A percentile compares a stretch with the other conserved stretches of the same genome.
phyloP scores from a whole-genome alignment of 768 basidiomycete species.

The Rhizopogon salebrosus region DNA sequence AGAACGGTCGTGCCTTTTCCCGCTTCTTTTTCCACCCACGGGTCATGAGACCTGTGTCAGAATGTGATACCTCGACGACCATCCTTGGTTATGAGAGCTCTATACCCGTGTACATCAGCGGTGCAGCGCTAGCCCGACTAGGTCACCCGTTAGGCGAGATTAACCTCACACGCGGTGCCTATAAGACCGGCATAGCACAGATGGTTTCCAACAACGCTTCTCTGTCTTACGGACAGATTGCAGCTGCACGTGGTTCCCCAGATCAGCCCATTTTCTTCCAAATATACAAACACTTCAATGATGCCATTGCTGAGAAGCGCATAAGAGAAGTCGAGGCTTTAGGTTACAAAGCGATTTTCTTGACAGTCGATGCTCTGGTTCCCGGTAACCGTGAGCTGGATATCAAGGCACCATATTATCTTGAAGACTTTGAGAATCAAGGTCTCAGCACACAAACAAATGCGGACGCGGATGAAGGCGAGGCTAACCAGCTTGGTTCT shows the following conservation, averaged over 20 bases:
- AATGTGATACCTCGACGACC: constrained; percentile 64
- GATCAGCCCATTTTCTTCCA: constrained; percentile 74
- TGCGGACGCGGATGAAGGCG: constrained; percentile 26
- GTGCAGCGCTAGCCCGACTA: constrained; percentile 77
- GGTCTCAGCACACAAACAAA: constrained; percentile 22
- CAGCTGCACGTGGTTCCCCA: constrained; percentile 44
- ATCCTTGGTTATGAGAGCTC: constrained; percentile 67
- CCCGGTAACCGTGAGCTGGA: constrained; percentile 79
- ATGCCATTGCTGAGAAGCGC: constrained; percentile 59
- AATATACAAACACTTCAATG: constrained; percentile 77
- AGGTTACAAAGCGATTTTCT: constrained; percentile 84
- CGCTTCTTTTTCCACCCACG: constrained; percentile 87
- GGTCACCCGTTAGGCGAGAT: constrained; percentile 89
- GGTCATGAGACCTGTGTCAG: constrained; percentile 63
- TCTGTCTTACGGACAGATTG: constrained; percentile 58
- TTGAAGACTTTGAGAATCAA: constrained; percentile 49
- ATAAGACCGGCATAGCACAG: constrained; percentile 67
- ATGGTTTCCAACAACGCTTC: constrained; percentile 82
- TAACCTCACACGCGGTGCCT: constrained; percentile 73
- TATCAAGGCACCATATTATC: constrained; percentile 51
- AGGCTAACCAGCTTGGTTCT: constrained; percentile 48
- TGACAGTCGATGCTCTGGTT: constrained; percentile 89
- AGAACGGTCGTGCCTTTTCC: constrained; percentile 77
- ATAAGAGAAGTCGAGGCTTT: constrained; percentile 65
- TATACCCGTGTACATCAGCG: constrained; percentile 80